phyloP scores from a whole-genome alignment of 2,329 filamentous ascomycete species.

The Colletotrichum incanum region DNA sequence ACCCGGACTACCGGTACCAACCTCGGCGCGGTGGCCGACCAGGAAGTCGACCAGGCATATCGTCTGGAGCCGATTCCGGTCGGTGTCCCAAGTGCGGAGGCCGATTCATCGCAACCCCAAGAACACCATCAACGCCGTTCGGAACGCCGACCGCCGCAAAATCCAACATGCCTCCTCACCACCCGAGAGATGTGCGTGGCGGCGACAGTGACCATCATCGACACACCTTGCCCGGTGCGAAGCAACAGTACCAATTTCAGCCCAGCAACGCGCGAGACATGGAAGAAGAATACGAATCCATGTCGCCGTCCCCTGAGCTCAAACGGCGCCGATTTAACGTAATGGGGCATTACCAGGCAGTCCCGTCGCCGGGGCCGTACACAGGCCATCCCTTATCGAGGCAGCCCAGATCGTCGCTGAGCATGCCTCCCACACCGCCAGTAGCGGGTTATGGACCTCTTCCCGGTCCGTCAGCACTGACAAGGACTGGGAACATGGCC shows the following conservation, averaged over 20 bases:
- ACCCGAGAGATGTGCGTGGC: slow-evolving; percentile 27
- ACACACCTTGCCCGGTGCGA: slow-evolving; percentile 31
- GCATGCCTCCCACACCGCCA: slow-evolving; percentile 47
- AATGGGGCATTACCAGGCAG: slow-evolving; percentile 52
- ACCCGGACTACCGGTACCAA: slow-evolving; percentile 95
- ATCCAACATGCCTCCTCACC: slow-evolving; percentile 43
- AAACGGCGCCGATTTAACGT: slow-evolving; percentile 76
- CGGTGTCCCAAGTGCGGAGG: slow-evolving; percentile 82
- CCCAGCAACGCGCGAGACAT: slow-evolving; percentile 46
- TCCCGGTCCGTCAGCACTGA: slow-evolving; percentile 44
- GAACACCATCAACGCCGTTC: slow-evolving; percentile 69
- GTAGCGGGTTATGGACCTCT: slow-evolving; percentile 48
- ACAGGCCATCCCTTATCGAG: slow-evolving; percentile 33
- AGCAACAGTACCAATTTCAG: slow-evolving; percentile 38
- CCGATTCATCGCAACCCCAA: slow-evolving; percentile 74
- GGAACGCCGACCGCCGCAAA: slow-evolving; percentile 54
- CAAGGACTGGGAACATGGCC: slow-evolving; percentile 61
- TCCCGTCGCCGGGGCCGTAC: slow-evolving; percentile 41
- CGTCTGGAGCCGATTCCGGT: slow-evolving; percentile 64
- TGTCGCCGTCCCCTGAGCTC: slow-evolving; percentile 66
- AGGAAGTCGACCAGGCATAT: slow-evolving; percentile 51
- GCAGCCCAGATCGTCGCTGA: slow-evolving; percentile 43
- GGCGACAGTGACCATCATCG: slow-evolving; percentile 39
- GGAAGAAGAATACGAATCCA: slow-evolving; percentile 57
- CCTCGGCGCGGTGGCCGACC: slow-evolving; percentile 76